Evolutionary conservation across 2,329 filamentous ascomycete genomes (phyloP), one percentile per base, ranked within the genome.

Genomic region (Tolypocladium ophioglossoides): DNA sequence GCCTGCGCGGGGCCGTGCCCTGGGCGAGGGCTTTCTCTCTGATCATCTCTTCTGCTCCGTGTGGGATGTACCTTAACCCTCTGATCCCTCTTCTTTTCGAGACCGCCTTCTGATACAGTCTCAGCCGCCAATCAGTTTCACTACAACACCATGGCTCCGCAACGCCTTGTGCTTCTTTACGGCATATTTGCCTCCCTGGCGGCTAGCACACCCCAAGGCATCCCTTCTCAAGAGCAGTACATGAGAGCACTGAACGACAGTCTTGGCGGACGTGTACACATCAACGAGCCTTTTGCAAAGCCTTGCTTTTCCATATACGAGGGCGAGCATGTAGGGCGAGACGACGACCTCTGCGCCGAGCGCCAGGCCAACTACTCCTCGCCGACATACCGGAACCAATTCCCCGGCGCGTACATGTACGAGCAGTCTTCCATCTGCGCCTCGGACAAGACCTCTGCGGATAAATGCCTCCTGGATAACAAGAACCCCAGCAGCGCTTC

Each of bases 371-470:
- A 56, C 18, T 60, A 58, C 22, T 24, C 18, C 30, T 54, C 48
- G 32, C 51, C 58, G n/a, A 27, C 38, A 1, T 56, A 58, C 27
- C 56, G 58, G 8, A 35, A 40, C 27, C 38, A 54, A 22, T 51
- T 55, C 12, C 56, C 58, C 7, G 57, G 58, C 1, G 58, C 52
- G 14, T 60, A 60, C 54, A 58, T 58, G 58, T 60, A 60, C 54
- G 57, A 60, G n/a, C 49, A 55, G 24, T 58, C 55, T 12, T 52
- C 57, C n/a, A 53, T 58, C 11, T 52, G 53, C 32, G 55, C 55
- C 16, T 56, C 58, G 2, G 53, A 60, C 46, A 34, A 35, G 24
- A 52, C 41, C 12, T 58, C 58, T 4, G 40, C 20, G 22, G 58
- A 59, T 30, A 49, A 54, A 27, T 59, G 58, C n/a, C 54, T 59